phyloP scores from a whole-genome alignment of 371 early-diverging fungal genomes.

The Syncephalis fuscata region DNA sequence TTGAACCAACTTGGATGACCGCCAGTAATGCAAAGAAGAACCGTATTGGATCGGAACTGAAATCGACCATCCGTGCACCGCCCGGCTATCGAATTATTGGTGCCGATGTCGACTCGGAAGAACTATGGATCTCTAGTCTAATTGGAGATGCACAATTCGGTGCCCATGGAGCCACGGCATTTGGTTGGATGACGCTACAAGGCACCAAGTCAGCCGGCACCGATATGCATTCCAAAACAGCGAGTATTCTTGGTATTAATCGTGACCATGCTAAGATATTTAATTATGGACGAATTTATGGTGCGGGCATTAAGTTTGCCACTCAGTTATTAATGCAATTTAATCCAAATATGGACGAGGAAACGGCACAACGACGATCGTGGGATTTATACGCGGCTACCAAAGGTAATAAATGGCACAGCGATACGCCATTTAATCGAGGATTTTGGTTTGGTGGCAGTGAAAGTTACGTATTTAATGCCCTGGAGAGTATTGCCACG shows the following conservation, averaged over 20 bases:
- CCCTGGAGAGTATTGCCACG: conserved; percentile 69
- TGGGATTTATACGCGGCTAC: conserved; percentile 57
- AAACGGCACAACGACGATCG: conserved; percentile 47
- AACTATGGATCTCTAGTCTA: conserved; percentile 91
- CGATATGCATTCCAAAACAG: conserved; percentile 90
- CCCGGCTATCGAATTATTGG: conserved; percentile 74
- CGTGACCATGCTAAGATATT: conserved; percentile 90
- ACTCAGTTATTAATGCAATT: conserved; percentile 63
- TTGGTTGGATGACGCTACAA: conserved; percentile 96
- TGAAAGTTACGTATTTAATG: conserved; percentile 93
- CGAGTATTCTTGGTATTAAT: conserved; percentile 68
- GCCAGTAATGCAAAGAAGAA: conserved; percentile 85
- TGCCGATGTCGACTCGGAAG: conserved; percentile 95
- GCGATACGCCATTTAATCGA: conserved; percentile 11
- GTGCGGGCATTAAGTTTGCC: conserved; percentile 81
- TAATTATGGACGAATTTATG: conserved; percentile 94
- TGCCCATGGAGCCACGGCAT: conserved; percentile 82
- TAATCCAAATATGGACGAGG: conserved; percentile 48
- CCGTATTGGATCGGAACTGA: conserved; percentile 89
- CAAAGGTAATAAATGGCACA: conserved; percentile 46
- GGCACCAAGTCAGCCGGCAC: conserved; percentile 81
- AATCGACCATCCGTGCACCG: conserved; percentile 74
- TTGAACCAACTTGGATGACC: conserved; percentile 92
- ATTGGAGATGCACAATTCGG: conserved; percentile 92
- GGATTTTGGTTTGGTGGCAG: conserved; percentile 80